Evolutionary conservation across 1,284 basidiomycete species (phyloP), one percentile per base, ranked within the genome.

Genomic region (Meira miltonrushii): DNA sequence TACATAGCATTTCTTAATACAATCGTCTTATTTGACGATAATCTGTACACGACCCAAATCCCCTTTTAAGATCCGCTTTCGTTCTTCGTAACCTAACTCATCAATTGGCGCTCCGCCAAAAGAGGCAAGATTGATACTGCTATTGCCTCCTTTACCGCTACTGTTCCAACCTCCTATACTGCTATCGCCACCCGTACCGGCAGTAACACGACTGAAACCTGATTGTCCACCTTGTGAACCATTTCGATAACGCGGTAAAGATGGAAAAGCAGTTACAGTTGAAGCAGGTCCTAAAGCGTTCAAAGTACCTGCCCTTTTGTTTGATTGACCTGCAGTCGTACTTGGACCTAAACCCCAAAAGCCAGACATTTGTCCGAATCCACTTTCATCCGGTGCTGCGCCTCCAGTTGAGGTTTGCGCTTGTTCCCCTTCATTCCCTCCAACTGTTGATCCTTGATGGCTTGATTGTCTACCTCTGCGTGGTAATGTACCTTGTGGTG

Each of bases 31-130:
- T 23, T 48, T 48, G 17, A 48, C 17, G 12, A 48, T 48, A 12
- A 48, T 48, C 21, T 48, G 17, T 13, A 48, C 23, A 21, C 46
- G 17, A 48, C 46, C 46, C 23, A 48, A 12, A 48, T 48, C 46
- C 12, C 46, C 46, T 23, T 21, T 48, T 19, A 23, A n/a, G 4
- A 48, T 17, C 12, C 46, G 13, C 21, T 48, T 23, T 48, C n/a
- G 46, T 13, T 48, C 46, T 25, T 13, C n/a, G 12, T 48, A 23
- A 48, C 25, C 12, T 21, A 21, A 7, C 5, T 48, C n/a, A 19
- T 25, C 23, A 13, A 13, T 23, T 48, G 13, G 17, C 2, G n/a
- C 21, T 33, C 28, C 28, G 28, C 28, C 8, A 8, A 33, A 33
- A 8, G 28, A 33, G 3, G 28, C 28, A 33, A 33, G 3, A 8